Evolutionary conservation across 1,284 basidiomycete genomes (phyloP).

Genomic region (Moesziomyces parantarcticus): DNA sequence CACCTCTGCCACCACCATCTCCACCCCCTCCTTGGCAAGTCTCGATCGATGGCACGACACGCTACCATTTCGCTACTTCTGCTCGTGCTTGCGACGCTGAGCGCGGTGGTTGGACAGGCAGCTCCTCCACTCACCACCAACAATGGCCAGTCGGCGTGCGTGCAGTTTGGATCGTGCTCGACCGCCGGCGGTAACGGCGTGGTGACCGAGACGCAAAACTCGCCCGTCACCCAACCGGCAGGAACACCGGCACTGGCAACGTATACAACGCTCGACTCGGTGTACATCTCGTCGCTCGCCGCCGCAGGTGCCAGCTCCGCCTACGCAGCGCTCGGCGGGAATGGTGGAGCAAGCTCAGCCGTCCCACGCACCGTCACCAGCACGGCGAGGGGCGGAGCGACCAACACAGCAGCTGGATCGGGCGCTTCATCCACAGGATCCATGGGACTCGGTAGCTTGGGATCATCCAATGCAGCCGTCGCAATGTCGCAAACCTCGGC

Average conservation of each 20-base stretch:
- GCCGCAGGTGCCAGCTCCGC: conserved; percentile 34
- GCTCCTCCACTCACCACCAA: conserved; percentile 28
- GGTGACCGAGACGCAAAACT: conserved; percentile 29
- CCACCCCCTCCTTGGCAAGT: background rate
- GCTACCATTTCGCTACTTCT: too few species aligned
- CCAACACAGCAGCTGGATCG: too few species aligned
- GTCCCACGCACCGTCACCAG: conserved; percentile 10
- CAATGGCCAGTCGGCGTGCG: conserved; percentile 30
- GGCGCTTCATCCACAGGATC: background rate
- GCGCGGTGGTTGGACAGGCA: conserved; percentile 5
- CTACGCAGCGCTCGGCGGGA: conserved; percentile 13
- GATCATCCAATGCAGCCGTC: conserved; percentile 1
- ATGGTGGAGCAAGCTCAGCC: background rate
- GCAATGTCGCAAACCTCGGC: background rate
- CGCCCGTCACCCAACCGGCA: conserved; percentile 31
- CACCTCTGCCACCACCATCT: background rate
- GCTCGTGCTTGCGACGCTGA: too few species aligned
- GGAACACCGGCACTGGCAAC: conserved; percentile 36
- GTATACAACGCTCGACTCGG: conserved; percentile 18
- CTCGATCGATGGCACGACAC: too few species aligned
- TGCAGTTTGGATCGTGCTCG: conserved; percentile 33
- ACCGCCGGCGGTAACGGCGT: conserved; percentile 19
- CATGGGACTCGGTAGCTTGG: conserved; percentile 1
- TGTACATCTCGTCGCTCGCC: conserved; percentile 25
- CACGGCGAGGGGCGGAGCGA: conserved; percentile 1